Base-by-base conservation (phyloP, 2,329 filamentous ascomycete species). In the Pseudomassariella vexata region DNA sequence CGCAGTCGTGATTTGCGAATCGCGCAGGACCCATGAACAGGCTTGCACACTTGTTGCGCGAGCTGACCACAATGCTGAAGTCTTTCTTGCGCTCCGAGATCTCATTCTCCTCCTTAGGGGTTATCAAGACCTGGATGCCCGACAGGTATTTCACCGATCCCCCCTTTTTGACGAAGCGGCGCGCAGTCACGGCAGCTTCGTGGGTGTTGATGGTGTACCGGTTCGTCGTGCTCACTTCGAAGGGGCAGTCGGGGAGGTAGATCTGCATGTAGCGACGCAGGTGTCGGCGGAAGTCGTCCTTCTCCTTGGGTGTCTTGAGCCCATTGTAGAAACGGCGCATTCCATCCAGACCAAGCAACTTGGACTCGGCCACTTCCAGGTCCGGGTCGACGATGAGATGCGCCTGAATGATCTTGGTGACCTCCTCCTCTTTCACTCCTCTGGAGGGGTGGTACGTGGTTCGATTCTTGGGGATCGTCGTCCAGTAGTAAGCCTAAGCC, bases 1-100 rank as follows among this genome's bases (percentile, higher is more conserved):
- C 75, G 62, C 92, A 98, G 57, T 98, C 92, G 60, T 98, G 92
- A 53, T 98, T 98, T 17, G 92, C 88, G 56, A 98, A 96, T 30
- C 92, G 80, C 20, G 92, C 92, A 6, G 92, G 94, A 0, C 92
- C 92, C 54, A 98, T 80, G 54, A 98, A 96, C 24, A 98, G 66
- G 31, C 86, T 94, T 19, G 89, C 84, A 39, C 82, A 82, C 61
- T 94, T 95, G 60, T 85, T 90, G 37, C 92, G 76, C 44, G 87
- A 90, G 40, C 89, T 95, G 52, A 95, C 85, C 19, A 98, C 89
- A 42, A 98, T 89, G 56, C 89, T 95, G 56, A 98, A 98, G 54
- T 98, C 92, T 52, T 90, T 89, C 53, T 92, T 84, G 38, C 79
- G 82, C 41, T 80, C 60, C 17, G 87, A 83, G 36, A 96, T 74